Evolutionary conservation across 306 rosid genomes (phyloP), one percentile per base, ranked within the genome.

Genomic region (Hippophae gyantsensis): DNA sequence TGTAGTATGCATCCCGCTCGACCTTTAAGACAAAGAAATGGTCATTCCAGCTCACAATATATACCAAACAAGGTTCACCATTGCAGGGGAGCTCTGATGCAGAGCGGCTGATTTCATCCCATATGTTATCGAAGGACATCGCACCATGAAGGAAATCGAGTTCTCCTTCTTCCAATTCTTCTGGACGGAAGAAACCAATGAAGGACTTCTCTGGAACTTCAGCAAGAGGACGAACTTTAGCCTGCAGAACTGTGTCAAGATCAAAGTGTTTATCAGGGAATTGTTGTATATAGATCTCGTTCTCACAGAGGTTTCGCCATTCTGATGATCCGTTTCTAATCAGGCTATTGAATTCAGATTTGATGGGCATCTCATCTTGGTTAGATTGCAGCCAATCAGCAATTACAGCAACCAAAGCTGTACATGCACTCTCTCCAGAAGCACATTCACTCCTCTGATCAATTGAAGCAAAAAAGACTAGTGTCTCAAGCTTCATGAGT

Each of bases 371-470:
- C 52, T 66, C 73, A 2, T 62, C 56, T 48, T 10, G 54, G 60
- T 76, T 76, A 32, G 76, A 57, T 43, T 70, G 76, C 65, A 71
- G 51, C 81, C 81, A 76, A 58, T 76, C 68, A 18, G 77, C 57
- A 27, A 71, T 67, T 38, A 76, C 71, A 23, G 73, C 74, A 40
- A 67, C 81, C 47, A 76, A 54, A 59, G 81, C 77, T 0, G 81
- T 71, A 48, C 81, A 76, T 5, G 81, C 81, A 42, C 81, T 76
- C 56, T 76, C 77, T 18, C 81, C 81, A 0, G 80, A 68, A 47
- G 73, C 76, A 6, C 80, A 63, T 40, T 76, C 77, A 13, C 71
- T 76, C 51, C 74, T 58, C 56, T 76, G 77, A 61, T 76, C 81
- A n/a, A 76, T 71, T 13, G 81, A 67, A 48, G 81, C 70, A 13